Evolutionary conservation across 352 stramenopile genomes (phyloP).

Genomic region (Globisporangium viniferum): DNA sequence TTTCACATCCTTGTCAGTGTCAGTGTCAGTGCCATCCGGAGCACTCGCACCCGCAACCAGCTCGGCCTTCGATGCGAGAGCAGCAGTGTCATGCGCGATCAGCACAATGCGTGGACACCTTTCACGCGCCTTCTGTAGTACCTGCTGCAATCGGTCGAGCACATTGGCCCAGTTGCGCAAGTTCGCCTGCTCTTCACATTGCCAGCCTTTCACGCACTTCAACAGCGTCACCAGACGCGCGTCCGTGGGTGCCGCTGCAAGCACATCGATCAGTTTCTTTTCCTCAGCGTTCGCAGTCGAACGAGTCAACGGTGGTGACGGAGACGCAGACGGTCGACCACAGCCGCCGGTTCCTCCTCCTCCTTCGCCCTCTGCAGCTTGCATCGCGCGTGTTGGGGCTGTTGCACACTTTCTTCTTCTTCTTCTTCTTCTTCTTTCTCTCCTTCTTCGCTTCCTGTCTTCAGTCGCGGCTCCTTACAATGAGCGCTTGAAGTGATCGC

Average conservation of each 20-base stretch:
- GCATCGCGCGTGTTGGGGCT: conserved; percentile 4
- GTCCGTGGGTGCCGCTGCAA: conserved; percentile 41
- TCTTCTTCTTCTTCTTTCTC: not conserved
- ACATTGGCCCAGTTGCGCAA: conserved; percentile 64
- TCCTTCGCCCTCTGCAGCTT: conserved; percentile 14
- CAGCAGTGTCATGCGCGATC: conserved; percentile 16
- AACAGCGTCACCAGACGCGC: conserved; percentile 52
- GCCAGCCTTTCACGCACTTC: conserved; percentile 70
- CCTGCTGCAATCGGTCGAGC: conserved; percentile 48
- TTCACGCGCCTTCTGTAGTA: conserved; percentile 42
- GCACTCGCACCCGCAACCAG: not conserved
- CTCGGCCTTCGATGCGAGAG: not conserved
- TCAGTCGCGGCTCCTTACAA: not conserved
- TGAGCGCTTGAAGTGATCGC: not conserved
- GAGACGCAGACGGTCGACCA: not conserved
- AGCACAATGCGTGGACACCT: conserved; percentile 45
- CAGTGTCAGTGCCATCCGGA: conserved; percentile 4
- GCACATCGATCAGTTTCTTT: conserved; percentile 54
- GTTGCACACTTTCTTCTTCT: not conserved
- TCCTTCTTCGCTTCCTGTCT: not conserved
- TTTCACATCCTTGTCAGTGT: conserved; percentile 19
- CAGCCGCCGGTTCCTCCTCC: not conserved
- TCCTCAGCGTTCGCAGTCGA: conserved; percentile 41
- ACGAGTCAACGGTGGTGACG: not conserved
- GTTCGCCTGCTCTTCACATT: conserved; percentile 78